Evolutionary conservation across 352 stramenopile species (phyloP), one percentile per base, ranked within the genome.

Genomic region (Phytophthora constricta): DNA sequence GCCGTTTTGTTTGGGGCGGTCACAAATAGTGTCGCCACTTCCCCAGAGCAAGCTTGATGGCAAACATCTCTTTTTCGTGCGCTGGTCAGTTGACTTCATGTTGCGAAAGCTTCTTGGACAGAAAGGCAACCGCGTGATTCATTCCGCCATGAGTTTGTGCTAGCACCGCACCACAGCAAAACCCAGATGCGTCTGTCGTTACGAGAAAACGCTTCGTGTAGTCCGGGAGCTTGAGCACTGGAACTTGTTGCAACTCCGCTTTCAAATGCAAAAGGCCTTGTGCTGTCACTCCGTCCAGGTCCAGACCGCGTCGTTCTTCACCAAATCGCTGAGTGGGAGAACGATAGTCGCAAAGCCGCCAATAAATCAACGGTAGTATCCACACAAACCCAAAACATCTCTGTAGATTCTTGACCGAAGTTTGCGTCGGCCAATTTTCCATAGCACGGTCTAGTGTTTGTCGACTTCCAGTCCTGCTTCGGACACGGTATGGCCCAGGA

Each of bases 351-450:
- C n/a, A n/a, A n/a, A n/a, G n/a, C n/a, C n/a, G n/a, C n/a, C n/a
- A 37, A 77, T 77, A 41, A 77, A 79, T 1, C 62, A 66, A 20
- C 61, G 62, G 53, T 77, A 79, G 23, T 74, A 81, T 7, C 73
- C 42, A 2, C 47, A 33, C 0, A 81, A 20, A 27, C 57, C 74
- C 7, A 77, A 42, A 54, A 82, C n/a, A 74, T 8, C 49, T 79
- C n/a, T 67, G 51, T 0, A 72, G 50, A 34, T 42, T 77, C 68
- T 20, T 52, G 16, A 1, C 58, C 51, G 4, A 28, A 23, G n/a
- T n/a, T 8, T 58, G 68, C 0, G 4, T 23, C 4, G 59, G 23
- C 28, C 45, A 74, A 3, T 60, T 41, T 26, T 57, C 64, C 20
- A 79, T 74, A 8, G 62, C 48, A 26, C 49, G 16, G 70, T 78